These are phyloP conservation scores for Annona cherimola DNA, from an alignment of 164 flowering plant species.

Conservation along the genomic window DNA sequence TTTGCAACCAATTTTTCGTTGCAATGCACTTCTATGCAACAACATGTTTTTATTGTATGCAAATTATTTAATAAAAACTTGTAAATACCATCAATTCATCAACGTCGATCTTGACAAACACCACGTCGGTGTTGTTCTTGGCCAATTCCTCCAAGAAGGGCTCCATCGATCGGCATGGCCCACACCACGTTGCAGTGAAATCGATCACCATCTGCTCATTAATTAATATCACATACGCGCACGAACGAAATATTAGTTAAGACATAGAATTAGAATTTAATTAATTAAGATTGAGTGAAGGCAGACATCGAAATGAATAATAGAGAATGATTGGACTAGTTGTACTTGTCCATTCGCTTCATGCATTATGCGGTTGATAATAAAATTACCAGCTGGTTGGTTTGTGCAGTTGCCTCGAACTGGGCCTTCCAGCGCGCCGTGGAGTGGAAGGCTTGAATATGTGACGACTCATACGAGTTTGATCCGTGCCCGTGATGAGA, in stretches of 20 bases:
- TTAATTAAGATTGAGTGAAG: not conserved
- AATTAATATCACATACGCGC: not conserved
- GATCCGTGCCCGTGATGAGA: not conserved
- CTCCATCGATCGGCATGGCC: slow-evolving; percentile 71
- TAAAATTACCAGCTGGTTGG: slow-evolving; percentile 41
- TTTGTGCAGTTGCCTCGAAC: slow-evolving; percentile 38
- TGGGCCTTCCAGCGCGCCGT: slow-evolving; percentile 55
- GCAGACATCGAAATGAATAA: not conserved
- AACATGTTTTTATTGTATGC: not conserved
- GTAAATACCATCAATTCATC: slow-evolving; percentile 56
- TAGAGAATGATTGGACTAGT: not conserved
- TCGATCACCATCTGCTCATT: slow-evolving; percentile 49
- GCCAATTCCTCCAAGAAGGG: slow-evolving; percentile 51
- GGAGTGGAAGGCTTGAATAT: slow-evolving; percentile 55
- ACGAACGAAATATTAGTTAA: not conserved
- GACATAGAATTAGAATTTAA: not conserved
- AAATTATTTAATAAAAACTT: not conserved
- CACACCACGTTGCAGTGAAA: slow-evolving; percentile 83
- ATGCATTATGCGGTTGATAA: too few relatives aligned
- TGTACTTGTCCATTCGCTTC: too few relatives aligned
- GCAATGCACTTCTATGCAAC: not conserved
- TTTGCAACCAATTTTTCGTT: not conserved
- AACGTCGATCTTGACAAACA: slow-evolving; percentile 70
- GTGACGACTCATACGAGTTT: not conserved
- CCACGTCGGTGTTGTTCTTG: slow-evolving; percentile 45